Evolutionary conservation across 2,329 filamentous ascomycete species (phyloP).

Genomic region (Pestalotiopsis sp.): DNA sequence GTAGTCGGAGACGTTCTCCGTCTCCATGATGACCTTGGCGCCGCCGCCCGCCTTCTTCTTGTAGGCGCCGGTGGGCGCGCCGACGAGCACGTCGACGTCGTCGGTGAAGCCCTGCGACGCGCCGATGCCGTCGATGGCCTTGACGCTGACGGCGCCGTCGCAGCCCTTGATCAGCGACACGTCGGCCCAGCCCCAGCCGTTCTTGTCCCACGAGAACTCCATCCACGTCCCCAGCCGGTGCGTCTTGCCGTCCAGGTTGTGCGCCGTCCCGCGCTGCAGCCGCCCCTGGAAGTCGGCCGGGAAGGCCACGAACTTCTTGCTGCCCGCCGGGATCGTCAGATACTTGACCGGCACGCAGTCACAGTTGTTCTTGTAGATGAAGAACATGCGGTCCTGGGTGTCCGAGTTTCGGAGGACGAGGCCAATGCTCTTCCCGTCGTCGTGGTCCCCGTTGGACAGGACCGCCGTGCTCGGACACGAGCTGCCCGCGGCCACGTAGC

Average conservation of each 20-base stretch:
- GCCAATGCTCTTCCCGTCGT: conserved; percentile 16
- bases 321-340: conserved; percentile 23
- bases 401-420: conserved; percentile 22
- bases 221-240: conserved; percentile 28
- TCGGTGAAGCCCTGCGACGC: conserved; percentile 27
- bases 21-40: conserved; percentile 24
- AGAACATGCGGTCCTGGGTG: conserved; percentile 18
- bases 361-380: conserved; percentile 28
- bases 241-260: conserved; percentile 24
- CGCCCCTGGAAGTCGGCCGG: conserved; percentile 26
- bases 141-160: conserved; percentile 24
- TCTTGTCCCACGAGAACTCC: conserved; percentile 22
- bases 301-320: conserved; percentile 26
- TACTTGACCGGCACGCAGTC: conserved; percentile 28
- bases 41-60: conserved; percentile 18
- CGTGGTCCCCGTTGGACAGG: conserved; percentile 16
- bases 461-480: background rate
- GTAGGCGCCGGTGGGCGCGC: conserved; percentile 20
- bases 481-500: background rate
- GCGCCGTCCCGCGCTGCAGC: conserved; percentile 25
- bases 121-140: conserved; percentile 21
- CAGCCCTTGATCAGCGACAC: conserved; percentile 30
- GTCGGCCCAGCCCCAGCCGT: conserved; percentile 27
- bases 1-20: conserved; percentile 21
- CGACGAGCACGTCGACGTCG: conserved; percentile 20